Base-by-base conservation (phyloP, 1,139 yeast genomes). In the Chernovozyma aurita region DNA sequence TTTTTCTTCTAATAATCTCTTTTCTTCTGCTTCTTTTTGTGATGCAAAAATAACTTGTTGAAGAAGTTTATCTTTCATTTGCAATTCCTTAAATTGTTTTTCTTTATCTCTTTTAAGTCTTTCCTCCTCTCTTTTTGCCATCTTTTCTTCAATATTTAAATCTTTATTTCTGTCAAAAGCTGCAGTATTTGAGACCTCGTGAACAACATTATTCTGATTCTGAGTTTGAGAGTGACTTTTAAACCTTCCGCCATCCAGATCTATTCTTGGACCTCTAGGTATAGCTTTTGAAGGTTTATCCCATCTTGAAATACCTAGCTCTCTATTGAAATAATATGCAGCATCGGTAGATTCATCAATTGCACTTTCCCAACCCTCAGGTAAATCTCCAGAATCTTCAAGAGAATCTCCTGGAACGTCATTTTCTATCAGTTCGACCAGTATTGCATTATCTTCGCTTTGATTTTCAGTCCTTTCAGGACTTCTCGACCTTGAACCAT, bases 281-380 rank as follows among this genome's bases (percentile, higher is more conserved):
- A 52, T 48, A 1, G 51, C 39, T 3, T 42, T 47, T 34, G 44
- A 47, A 1, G 88, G 88, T 35, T 60, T 61, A 12, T 76, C 80
- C 90, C 92, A 83, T 34, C 71, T 71, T 1, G 80, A 70, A 14
- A 61, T 47, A 30, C 67, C 65, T 28, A 63, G 56, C 13, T 54
- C 64, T 30, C 73, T 57, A 50, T 82, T 74, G 58, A 65, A 81
- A 53, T 76, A 84, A 53, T 82, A 83, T 4, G 52, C 52, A 5
- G 55, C 56, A 15, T 58, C 55, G 3, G 76, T 53, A 28, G 51
- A 55, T 17, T 63, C 61, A 45, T 74, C 80, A 28, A 54, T 49
- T 3, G 78, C 76, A 52, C 64, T 62, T 40, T 69, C 73, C 82
- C 82, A 76, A 2, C 78, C 78, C 3, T 61, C 63, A 2, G 80